Base-by-base conservation (phyloP, 257 asterid genomes). In the Scutellaria minor region DNA sequence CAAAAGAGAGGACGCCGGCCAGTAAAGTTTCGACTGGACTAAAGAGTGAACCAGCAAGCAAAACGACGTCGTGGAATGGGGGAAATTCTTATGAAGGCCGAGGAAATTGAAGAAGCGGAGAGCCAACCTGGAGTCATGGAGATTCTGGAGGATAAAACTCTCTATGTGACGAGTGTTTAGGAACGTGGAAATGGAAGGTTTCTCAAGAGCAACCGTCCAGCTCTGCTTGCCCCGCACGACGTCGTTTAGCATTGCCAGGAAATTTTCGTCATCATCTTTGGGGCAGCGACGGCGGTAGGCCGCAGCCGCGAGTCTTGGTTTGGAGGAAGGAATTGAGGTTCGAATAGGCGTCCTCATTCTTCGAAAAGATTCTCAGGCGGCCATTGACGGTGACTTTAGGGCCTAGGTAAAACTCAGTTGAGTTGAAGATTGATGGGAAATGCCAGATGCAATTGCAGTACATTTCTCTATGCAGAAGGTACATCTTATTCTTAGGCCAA, bases 51-150 rank as follows among this genome's bases (percentile, higher is more conserved):
- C 70, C 53, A 91, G 81, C 79, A 88, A 81, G 73, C 95, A 91
- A 75, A 94, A 94, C 64, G 99, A 89, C 64, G 78, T 40, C 42
- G 90, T 87, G 7, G 97, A 91, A 72, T 94, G 99, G 71, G 67
- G 72, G 73, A 89, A 94, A 52, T 81, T 83, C 70, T 64, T 78
- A 84, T 94, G 99, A 50, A 91, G 96, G 53, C 99, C 97, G 50
- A 91, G 85, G 69, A 86, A 94, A 80, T 94, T 94, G 84, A 94
- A 91, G 86, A 89, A 91, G 61, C 99, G 94, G 77, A 94, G 92
- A 64, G 96, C 90, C 79, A 91, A 84, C 92, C 90, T 82, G 42
- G 96, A 81, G 55, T 85, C 87, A 40, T 83, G 81, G 63, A 86
- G 80, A 69, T 84, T 91, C n/a, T 52, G 85, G 74, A 89, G 66